A percentile compares a stretch with the other conserved stretches of the same genome.
These are phyloP conservation scores for Ophiosphaerella narmari DNA, from an alignment of 2,329 filamentous ascomycete species.

Conservation along the genomic window DNA sequence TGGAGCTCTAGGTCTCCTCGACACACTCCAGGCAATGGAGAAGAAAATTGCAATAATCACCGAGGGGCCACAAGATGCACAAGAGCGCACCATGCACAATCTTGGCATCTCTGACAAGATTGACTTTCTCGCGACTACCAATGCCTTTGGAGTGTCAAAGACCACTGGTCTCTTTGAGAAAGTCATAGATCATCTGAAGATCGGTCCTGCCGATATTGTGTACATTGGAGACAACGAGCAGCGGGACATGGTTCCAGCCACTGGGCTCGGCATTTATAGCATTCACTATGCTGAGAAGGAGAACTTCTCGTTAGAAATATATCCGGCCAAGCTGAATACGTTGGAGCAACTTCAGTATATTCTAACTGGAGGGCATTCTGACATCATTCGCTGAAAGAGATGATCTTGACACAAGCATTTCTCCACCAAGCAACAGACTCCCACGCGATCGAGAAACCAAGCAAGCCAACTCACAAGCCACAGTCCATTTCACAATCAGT, in stretches of 20 bases:
- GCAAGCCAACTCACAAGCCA: too few species aligned
- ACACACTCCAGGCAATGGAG: constrained; percentile 36
- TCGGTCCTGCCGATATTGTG: constrained; percentile 9
- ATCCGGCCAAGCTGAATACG: too few species aligned
- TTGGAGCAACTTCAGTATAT: too few species aligned
- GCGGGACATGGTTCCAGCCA: constrained; percentile 16
- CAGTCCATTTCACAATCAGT: too few species aligned
- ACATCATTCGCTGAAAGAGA: too few species aligned
- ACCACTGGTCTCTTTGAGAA: constrained; percentile 25
- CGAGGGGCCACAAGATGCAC: constrained; percentile 55
- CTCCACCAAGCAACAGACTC: too few species aligned
- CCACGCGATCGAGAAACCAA: too few species aligned
- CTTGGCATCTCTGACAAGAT: constrained; percentile 35
- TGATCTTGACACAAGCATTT: too few species aligned
- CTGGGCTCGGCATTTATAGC: too few species aligned
- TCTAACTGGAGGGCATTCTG: too few species aligned
- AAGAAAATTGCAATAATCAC: constrained; percentile 54
- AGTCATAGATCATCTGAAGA: neutral
- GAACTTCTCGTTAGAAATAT: too few species aligned
- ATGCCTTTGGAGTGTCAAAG: constrained; percentile 38
- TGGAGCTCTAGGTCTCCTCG: constrained; percentile 45
- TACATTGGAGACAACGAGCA: constrained; percentile 18
- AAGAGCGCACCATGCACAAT: constrained; percentile 50
- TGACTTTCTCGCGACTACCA: constrained; percentile 43
- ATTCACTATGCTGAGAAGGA: too few species aligned